These are phyloP conservation scores for Botryotinia convoluta DNA, from an alignment of 2,329 filamentous ascomycete genomes.

Conservation along the genomic window DNA sequence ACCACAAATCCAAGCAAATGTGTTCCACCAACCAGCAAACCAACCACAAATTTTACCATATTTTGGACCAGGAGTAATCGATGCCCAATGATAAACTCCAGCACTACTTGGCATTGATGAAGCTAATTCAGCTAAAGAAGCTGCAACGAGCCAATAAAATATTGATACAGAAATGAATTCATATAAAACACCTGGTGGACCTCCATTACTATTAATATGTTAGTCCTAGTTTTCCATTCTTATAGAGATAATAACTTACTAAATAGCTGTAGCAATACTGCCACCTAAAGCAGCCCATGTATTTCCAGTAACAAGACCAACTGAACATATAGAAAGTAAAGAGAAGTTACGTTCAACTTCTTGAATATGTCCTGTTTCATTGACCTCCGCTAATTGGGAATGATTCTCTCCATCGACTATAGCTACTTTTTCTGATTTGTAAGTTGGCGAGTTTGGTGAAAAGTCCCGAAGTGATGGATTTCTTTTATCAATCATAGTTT, in stretches of 20 bases:
- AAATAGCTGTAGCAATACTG: constrained; percentile 42
- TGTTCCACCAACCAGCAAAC: constrained; percentile 53
- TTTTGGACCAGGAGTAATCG: constrained; percentile 46
- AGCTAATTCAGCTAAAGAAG: constrained; percentile 45
- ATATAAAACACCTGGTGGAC: constrained; percentile 59
- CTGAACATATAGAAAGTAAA: constrained; percentile 45
- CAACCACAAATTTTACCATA: constrained; percentile 48
- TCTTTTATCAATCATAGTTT: background rate
- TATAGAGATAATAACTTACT: constrained; percentile 18
- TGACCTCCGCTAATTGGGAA: constrained; percentile 37
- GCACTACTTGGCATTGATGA: constrained; percentile 34
- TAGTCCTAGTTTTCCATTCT: background rate
- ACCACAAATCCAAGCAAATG: constrained; percentile 44
- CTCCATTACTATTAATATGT: constrained; percentile 55
- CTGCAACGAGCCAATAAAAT: constrained; percentile 51
- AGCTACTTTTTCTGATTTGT: constrained; percentile 23
- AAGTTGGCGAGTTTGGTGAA: background rate
- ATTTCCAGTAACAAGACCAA: constrained; percentile 46
- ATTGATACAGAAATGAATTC: constrained; percentile 54
- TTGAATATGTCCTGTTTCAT: constrained; percentile 51
- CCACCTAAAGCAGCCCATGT: constrained; percentile 48
- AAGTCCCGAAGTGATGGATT: background rate
- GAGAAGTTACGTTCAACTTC: constrained; percentile 51
- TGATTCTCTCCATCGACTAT: constrained; percentile 12
- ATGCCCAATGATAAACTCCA: constrained; percentile 52